Evolutionary conservation across 371 early-diverging fungal genomes (phyloP).

Genomic region (Zancudomyces culisetae): DNA sequence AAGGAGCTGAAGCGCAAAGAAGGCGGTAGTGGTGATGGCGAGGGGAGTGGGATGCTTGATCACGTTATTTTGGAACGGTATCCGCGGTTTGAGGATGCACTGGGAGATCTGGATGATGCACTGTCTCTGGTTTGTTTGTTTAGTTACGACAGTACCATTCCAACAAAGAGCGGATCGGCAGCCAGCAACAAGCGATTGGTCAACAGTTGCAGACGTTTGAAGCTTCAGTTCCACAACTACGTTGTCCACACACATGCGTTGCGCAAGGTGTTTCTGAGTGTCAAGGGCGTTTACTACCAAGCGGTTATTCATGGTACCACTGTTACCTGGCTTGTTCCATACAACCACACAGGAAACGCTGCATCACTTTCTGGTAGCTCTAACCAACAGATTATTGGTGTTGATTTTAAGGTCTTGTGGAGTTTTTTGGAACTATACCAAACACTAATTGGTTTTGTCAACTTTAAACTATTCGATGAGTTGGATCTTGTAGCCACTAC

Average conservation of each 20-base stretch:
- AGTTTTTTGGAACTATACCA: constrained; percentile 92
- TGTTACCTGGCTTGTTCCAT: constrained; percentile 89
- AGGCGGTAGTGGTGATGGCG: no score
- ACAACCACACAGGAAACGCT: constrained; percentile 68
- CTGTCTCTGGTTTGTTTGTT: constrained; percentile 86
- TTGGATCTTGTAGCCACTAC: constrained; percentile 80
- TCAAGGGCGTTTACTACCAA: constrained; percentile 98
- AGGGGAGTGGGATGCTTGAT: no score
- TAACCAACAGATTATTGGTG: no score
- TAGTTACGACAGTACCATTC: no score
- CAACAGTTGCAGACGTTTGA: constrained; percentile 55
- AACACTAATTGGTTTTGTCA: constrained; percentile 85
- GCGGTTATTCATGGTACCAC: constrained; percentile 85
- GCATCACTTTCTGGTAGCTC: no score
- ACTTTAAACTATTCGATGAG: constrained; percentile 75
- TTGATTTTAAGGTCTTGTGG: constrained; percentile 90
- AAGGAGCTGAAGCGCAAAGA: constrained; percentile 57
- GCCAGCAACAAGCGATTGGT: constrained; percentile 46
- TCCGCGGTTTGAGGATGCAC: constrained; percentile 83
- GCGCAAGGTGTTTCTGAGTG: constrained; percentile 77
- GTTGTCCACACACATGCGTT: constrained; percentile 57
- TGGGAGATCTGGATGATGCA: constrained; percentile 91
- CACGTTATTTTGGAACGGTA: constrained; percentile 92
- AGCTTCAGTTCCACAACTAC: constrained; percentile 81
- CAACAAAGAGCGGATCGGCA: no score